Percentiles rank a stretch among this genome's conserved stretches.
These are phyloP conservation scores for Phytophthora boehmeriae DNA, from an alignment of 352 stramenopile species.

Conservation along the genomic window DNA sequence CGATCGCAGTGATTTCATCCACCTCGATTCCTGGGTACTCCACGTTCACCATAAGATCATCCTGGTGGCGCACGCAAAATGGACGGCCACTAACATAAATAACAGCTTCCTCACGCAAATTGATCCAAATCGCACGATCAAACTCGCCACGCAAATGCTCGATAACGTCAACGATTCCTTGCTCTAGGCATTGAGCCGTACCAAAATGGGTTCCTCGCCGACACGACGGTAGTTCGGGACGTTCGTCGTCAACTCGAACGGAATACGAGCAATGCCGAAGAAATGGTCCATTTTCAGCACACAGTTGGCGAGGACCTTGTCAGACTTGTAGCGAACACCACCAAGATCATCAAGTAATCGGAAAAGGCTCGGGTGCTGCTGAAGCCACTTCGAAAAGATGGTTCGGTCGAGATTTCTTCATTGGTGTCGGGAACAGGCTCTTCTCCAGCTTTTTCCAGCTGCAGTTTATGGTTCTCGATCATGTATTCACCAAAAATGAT, in stretches of 20 bases:
- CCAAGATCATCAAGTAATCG: conserved; percentile 78
- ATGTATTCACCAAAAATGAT: conserved; percentile 89
- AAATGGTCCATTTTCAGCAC: conserved; percentile 93
- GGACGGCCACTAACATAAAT: conserved; percentile 89
- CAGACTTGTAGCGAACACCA: conserved; percentile 81
- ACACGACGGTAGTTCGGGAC: conserved; percentile 90
- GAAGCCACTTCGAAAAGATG: conserved; percentile 84
- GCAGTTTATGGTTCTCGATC: conserved; percentile 37
- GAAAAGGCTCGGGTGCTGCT: conserved; percentile 75
- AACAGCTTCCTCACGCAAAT: conserved; percentile 91
- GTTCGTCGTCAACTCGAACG: conserved; percentile 63
- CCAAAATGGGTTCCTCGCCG: conserved; percentile 80
- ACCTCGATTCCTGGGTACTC: conserved; percentile 91
- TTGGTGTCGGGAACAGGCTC: conserved; percentile 18
- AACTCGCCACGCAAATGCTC: conserved; percentile 57
- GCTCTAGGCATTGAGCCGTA: conserved; percentile 77
- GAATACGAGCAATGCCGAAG: conserved; percentile 74
- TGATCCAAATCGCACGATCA: conserved; percentile 89
- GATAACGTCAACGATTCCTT: conserved; percentile 74
- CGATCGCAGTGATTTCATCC: conserved; percentile 87
- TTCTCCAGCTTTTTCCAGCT: conserved; percentile 6
- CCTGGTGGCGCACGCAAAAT: conserved; percentile 83
- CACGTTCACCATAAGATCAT: conserved; percentile 87
- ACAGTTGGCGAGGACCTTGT: conserved; percentile 79
- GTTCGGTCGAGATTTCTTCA: conserved; percentile 22